A percentile compares a stretch with the other conserved stretches of the same genome.
Evolutionary conservation across 176 grass and related monocot genomes (phyloP).

Genomic region (Zizania latifolia): DNA sequence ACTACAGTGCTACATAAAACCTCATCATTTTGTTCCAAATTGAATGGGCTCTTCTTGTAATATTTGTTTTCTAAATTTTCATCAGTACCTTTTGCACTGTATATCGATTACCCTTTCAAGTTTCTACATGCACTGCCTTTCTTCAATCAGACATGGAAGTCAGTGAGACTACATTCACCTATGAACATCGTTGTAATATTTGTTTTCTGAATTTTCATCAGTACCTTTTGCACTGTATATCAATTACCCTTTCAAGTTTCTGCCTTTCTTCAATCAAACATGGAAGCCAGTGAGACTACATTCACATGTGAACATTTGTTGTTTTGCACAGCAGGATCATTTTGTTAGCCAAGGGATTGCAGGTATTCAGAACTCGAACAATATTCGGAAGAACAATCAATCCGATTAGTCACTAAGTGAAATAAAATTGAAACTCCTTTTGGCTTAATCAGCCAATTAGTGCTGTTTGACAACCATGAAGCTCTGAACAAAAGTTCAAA

Average conservation of each 20-base stretch:
- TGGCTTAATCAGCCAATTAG: neutral
- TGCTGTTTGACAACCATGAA: neutral
- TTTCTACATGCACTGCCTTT: no score
- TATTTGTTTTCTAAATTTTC: no score
- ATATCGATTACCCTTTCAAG: no score
- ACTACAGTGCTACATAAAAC: conserved; percentile 18
- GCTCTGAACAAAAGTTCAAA: no score
- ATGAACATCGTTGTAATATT: no score
- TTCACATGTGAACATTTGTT: neutral
- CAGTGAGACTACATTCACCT: no score
- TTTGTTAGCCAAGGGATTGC: no score
- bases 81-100: no score
- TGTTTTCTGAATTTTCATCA: no score
- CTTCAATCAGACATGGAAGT: no score
- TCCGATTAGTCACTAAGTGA: neutral
- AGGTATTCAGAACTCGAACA: neutral
- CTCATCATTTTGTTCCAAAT: conserved; percentile 24
- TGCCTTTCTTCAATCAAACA: neutral
- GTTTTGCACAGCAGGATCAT: neutral
- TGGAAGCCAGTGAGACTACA: neutral
- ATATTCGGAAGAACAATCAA: neutral
- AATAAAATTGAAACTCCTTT: neutral
- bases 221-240: neutral
- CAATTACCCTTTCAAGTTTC: conserved; percentile 14
- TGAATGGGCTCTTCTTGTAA: conserved; percentile 17